A percentile compares a stretch with the other conserved stretches of the same genome.
These are phyloP conservation scores for Dendrothele bispora DNA, from an alignment of 768 basidiomycete genomes.

Conservation along the genomic window DNA sequence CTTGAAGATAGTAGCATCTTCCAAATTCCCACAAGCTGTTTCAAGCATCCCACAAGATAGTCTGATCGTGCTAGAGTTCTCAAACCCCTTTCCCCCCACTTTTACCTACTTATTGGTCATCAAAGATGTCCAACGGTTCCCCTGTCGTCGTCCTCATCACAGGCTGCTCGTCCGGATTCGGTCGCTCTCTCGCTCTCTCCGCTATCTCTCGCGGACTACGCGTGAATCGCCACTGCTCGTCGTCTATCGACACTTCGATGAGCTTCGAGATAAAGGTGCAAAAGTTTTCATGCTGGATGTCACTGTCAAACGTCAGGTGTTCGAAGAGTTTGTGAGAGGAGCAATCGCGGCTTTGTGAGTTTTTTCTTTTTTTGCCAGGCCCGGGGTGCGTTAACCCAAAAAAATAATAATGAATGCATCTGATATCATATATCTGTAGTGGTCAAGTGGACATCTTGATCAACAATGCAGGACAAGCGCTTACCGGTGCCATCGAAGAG, in stretches of 20 bases:
- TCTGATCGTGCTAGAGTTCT: no score
- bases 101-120: no score
- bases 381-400: background rate
- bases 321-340: constrained; percentile 18
- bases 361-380: no score
- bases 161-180: constrained; percentile 28
- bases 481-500: constrained; percentile 16
- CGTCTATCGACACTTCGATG: constrained; percentile 17
- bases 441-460: constrained; percentile 24
- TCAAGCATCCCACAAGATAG: no score
- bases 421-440: constrained; percentile 3
- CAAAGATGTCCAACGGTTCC: background rate
- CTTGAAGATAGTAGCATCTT: no score
- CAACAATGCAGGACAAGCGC: constrained; percentile 23
- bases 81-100: no score
- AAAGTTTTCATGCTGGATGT: constrained; percentile 25
- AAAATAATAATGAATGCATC: background rate
- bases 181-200: constrained; percentile 17
- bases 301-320: constrained; percentile 15
- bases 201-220: constrained; percentile 26
- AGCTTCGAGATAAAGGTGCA: constrained; percentile 24
- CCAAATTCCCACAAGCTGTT: no score
- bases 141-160: constrained; percentile 19
- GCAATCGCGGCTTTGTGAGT: constrained; percentile 16
- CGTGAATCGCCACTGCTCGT: constrained; percentile 31